Percentiles rank a stretch among this genome's conserved stretches.
Evolutionary conservation across 208 protist species (phyloP).

Genomic region (Trypanosomatidae sp.): DNA sequence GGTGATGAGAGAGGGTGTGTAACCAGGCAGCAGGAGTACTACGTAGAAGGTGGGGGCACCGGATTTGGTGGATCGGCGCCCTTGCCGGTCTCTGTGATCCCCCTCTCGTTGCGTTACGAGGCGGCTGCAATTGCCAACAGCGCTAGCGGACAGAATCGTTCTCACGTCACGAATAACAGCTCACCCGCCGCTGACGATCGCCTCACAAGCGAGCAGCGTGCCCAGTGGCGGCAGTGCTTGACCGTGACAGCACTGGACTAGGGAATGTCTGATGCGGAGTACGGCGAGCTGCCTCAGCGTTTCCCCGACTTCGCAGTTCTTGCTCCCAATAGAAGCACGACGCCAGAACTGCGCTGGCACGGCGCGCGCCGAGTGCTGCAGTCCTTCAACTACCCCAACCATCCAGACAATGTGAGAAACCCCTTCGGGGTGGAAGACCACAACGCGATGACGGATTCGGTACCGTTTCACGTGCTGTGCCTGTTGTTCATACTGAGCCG

Average conservation of each 20-base stretch:
- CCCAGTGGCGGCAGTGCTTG: constrained; percentile 27
- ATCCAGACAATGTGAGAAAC: constrained; percentile 57
- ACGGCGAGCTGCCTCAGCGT: constrained; percentile 29
- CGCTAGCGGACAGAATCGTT: background rate
- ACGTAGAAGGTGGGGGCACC: constrained; percentile 23
- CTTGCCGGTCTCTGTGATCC: background rate
- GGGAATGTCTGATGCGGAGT: constrained; percentile 45
- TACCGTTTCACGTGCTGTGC: constrained; percentile 51
- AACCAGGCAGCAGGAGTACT: constrained; percentile 35
- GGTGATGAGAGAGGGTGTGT: constrained; percentile 6
- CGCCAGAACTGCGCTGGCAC: constrained; percentile 41
- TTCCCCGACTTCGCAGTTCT: constrained; percentile 49
- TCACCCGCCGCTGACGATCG: background rate
- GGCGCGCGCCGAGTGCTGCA: constrained; percentile 57
- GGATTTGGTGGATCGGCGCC: background rate
- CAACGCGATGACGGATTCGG: constrained; percentile 23
- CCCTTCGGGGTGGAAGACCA: constrained; percentile 44
- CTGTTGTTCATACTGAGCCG: constrained; percentile 53
- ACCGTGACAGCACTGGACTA: constrained; percentile 27
- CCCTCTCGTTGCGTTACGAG: background rate
- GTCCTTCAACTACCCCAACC: constrained; percentile 63
- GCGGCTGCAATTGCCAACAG: background rate
- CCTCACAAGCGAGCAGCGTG: constrained; percentile 12
- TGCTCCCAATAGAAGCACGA: background rate
- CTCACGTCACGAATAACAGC: constrained; percentile 10